Conservation (phyloP, 1,284 basidiomycete species). For the Tremellales sp. region DNA sequence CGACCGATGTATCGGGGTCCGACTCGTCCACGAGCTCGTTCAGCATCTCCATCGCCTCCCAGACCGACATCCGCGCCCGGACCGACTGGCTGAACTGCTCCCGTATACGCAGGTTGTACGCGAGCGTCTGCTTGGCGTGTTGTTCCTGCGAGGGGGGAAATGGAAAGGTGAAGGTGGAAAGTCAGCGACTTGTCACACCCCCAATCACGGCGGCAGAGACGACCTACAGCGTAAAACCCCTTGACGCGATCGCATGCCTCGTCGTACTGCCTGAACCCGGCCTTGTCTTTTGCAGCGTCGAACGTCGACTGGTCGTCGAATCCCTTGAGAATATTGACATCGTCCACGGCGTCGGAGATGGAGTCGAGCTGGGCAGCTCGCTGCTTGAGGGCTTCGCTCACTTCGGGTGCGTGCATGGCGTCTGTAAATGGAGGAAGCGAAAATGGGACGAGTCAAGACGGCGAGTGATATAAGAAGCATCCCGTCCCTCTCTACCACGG, state of each 20-base stretch:
- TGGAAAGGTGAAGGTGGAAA: neutral
- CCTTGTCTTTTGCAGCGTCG: slow-evolving; percentile 72
- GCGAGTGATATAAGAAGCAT: too few relatives aligned
- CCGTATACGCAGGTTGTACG: slow-evolving; percentile 70
- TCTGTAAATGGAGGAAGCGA: too few relatives aligned
- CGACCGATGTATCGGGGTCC: slow-evolving; percentile 55
- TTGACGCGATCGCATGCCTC: slow-evolving; percentile 79
- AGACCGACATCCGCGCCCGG: slow-evolving; percentile 54
- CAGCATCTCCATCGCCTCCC: slow-evolving; percentile 88
- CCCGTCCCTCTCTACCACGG: too few relatives aligned
- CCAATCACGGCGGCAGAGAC: neutral
- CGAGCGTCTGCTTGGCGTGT: slow-evolving; percentile 83
- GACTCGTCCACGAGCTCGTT: slow-evolving; percentile 84
- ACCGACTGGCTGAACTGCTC: slow-evolving; percentile 28
- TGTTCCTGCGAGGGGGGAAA: slow-evolving; percentile 58
- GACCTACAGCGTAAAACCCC: slow-evolving; percentile 59
- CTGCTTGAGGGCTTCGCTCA: slow-evolving; percentile 34
- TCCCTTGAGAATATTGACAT: slow-evolving; percentile 51
- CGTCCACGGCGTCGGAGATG: slow-evolving; percentile 70
- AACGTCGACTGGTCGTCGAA: slow-evolving; percentile 65
- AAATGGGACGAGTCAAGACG: too few relatives aligned
- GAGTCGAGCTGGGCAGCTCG: slow-evolving; percentile 54
- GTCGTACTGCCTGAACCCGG: slow-evolving; percentile 51
- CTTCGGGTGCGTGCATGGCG: slow-evolving; percentile 35
- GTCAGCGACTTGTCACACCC: neutral